Percentiles rank a stretch among this genome's conserved stretches.
Evolutionary conservation across 371 early-diverging fungal genomes (phyloP).

Genomic region (Encephalitozoon cuniculi): DNA sequence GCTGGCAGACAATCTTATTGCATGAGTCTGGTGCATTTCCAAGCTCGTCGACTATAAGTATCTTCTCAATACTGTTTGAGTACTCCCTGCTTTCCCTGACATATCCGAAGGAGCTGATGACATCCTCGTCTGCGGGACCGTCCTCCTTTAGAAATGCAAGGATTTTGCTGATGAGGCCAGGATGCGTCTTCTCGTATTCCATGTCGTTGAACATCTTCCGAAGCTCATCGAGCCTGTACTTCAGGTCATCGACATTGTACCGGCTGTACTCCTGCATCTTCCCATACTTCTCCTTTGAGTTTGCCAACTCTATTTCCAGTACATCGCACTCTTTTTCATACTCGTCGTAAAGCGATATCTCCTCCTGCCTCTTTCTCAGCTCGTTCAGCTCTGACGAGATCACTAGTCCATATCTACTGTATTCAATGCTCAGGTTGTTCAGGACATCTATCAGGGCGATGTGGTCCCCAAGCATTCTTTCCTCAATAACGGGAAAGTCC

Average conservation of each 20-base stretch:
- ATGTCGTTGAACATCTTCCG: slow-evolving; percentile 18
- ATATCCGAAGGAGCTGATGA: slow-evolving; percentile 1
- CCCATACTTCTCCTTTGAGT: slow-evolving; percentile 11
- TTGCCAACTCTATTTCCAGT: slow-evolving; percentile 31
- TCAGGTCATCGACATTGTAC: neutral
- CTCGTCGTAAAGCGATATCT: neutral
- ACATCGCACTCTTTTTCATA: slow-evolving; percentile 34
- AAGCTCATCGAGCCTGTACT: neutral
- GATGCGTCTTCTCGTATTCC: slow-evolving; percentile 2
- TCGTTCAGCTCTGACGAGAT: neutral
- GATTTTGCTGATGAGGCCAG: neutral
- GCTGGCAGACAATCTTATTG: neutral
- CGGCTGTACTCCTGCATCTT: neutral
- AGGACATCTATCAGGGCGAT: slow-evolving; percentile 4
- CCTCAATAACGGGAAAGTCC: neutral
- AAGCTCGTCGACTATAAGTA: neutral
- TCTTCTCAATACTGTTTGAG: neutral
- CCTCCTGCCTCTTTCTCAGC: neutral
- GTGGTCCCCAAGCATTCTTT: neutral
- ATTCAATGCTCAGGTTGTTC: neutral
- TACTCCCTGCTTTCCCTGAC: neutral
- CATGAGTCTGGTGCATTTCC: neutral
- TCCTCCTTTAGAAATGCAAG: slow-evolving; percentile 4
- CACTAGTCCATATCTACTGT: neutral
- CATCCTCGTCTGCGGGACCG: neutral